A percentile compares a stretch with the other conserved stretches of the same genome.
Conservation (phyloP, 148 eudicot genomes). For the Vaccinium vitisidaea region DNA sequence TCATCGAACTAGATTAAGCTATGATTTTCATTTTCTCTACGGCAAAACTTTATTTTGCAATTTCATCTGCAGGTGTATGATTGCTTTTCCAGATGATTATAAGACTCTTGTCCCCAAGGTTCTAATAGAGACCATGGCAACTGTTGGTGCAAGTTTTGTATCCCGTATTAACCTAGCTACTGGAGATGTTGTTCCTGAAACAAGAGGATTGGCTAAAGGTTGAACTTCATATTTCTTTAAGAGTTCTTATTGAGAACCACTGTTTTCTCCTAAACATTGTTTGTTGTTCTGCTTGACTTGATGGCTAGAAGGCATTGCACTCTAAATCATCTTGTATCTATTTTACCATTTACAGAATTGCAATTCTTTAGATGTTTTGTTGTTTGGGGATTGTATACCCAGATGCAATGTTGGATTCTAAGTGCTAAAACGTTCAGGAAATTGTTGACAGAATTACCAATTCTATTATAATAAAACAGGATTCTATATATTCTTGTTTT, state of each 20-base stretch:
- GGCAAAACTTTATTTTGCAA: background rate
- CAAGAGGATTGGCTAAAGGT: conserved; percentile 93
- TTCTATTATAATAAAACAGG: background rate
- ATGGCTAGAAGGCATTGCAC: background rate
- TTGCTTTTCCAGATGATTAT: conserved; percentile 93
- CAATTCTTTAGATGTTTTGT: background rate
- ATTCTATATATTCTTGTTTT: background rate
- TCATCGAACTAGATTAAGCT: background rate
- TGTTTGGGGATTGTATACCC: background rate
- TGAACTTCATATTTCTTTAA: conserved; percentile 11
- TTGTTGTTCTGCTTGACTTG: conserved; percentile 16
- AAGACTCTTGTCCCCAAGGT: conserved; percentile 83
- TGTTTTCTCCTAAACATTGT: background rate
- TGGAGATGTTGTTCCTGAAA: conserved; percentile 88
- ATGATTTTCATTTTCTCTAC: background rate
- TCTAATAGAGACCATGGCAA: conserved; percentile 60
- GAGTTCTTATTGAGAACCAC: background rate
- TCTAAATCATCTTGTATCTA: conserved; percentile 6
- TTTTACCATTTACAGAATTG: background rate
- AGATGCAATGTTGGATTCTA: background rate
- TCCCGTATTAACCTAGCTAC: conserved; percentile 87
- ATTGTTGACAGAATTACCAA: too few relatives aligned
- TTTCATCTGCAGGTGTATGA: conserved; percentile 62
- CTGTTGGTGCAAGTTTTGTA: conserved; percentile 66
- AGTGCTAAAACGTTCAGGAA: background rate